Base-by-base conservation (phyloP, 495 filamentous ascomycete genomes). In the Penicillium alfredii region DNA sequence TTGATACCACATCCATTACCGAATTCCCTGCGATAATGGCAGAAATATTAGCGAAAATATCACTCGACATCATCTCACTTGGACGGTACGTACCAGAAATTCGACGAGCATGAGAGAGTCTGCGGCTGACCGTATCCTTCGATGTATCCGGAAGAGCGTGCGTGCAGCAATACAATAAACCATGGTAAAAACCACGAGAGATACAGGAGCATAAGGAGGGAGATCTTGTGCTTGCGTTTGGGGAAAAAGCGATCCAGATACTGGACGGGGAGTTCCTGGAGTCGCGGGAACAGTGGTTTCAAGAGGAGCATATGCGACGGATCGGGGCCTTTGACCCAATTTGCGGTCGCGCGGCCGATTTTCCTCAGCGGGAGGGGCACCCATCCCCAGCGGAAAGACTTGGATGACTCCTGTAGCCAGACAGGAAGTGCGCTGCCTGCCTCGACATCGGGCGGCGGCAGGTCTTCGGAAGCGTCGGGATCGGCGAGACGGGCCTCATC, bases 1-100 rank as follows among this genome's bases (percentile, higher is more conserved):
- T 94, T 77, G 6, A 92, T 47, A 4, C 87, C 88, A 53, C 88
- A 94, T 17, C 67, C 64, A 38, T 88, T 88, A 23, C 78, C 80
- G 29, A 71, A 63, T 12, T 63, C 58, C 86, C 86, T 88, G 37
- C 13, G 15, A 30, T 13, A 18, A 25, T 14, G 4, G 15, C 8
- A 10, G 19, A 17, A 38, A 29, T 35, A 41, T 40, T 22, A 34
- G 34, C 11, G 8, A n/a, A 17, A 2, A 6, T 27, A 11, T 4
- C 21, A n/a, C 14, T 21, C 5, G 8, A 13, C 12, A 2, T 15
- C 0, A 6, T 14, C 8, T 27, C 3, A 25, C 26, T 10, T 16
- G 8, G 9, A 35, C 4, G 1, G 24, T 15, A 57, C 65, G 37
- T 55, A 77, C 77, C 77, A 81, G 26, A 74, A 64, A 35, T 55